These are phyloP conservation scores for Microstroma glucosiphilum DNA, from an alignment of 1,284 basidiomycete species.

Conservation along the genomic window DNA sequence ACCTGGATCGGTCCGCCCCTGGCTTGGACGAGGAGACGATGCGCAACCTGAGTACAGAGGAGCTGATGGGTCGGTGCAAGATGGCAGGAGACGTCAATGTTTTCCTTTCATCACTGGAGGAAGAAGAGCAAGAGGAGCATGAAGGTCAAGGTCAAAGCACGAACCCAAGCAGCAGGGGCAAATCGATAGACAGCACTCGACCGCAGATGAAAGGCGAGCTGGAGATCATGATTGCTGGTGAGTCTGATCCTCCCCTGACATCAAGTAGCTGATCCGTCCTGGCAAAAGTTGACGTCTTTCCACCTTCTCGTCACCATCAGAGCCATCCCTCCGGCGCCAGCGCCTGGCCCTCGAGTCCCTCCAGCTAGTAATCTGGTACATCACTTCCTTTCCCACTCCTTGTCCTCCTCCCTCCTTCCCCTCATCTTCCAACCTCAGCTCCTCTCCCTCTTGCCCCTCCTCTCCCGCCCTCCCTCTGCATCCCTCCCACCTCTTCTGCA, in stretches of 20 bases:
- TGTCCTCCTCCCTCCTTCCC: too few relatives aligned
- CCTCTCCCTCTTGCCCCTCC: not conserved
- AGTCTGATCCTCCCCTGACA: not conserved
- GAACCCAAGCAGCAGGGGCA: conserved; percentile 16
- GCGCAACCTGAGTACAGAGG: conserved; percentile 14
- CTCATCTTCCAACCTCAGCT: conserved; percentile 8
- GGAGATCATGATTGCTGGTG: conserved; percentile 77
- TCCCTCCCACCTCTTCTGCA: conserved; percentile 7
- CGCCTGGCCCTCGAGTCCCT: conserved; percentile 56
- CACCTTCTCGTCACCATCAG: conserved; percentile 11
- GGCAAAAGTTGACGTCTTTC: too few relatives aligned
- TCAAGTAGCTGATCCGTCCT: not conserved
- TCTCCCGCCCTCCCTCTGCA: conserved; percentile 1
- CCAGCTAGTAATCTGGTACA: conserved; percentile 41
- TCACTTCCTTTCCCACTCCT: not conserved
- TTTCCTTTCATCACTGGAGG: conserved; percentile 57
- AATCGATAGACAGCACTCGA: conserved; percentile 36
- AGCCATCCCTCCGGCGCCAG: conserved; percentile 7
- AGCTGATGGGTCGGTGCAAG: conserved; percentile 53
- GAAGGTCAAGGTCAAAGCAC: not conserved
- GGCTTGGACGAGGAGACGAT: conserved; percentile 8
- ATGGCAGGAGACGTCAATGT: conserved; percentile 93
- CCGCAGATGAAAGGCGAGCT: conserved; percentile 60
- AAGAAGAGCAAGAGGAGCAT: conserved; percentile 19
- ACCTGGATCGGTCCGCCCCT: not conserved